Percentiles rank a stretch among this genome's conserved stretches.
These are phyloP conservation scores for Fomes fomentarius DNA, from an alignment of 1,284 basidiomycete genomes.

Conservation along the genomic window DNA sequence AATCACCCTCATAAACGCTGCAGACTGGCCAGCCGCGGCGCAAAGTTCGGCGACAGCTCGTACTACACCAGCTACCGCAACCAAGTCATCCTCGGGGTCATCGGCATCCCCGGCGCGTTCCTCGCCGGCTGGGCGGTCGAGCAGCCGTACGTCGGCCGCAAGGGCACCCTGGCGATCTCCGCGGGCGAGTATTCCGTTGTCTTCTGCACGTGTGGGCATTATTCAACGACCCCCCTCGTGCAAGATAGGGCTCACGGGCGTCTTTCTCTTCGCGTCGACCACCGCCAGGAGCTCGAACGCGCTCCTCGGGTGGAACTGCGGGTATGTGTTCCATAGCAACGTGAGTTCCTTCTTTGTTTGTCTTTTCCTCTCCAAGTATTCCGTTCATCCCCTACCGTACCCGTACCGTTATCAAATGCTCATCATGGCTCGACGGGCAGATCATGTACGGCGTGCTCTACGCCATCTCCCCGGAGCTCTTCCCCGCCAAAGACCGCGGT, in stretches of 20 bases:
- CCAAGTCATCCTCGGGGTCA: conserved; percentile 61
- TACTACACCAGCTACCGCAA: conserved; percentile 57
- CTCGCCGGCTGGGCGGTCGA: conserved; percentile 69
- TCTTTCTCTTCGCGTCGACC: conserved; percentile 73
- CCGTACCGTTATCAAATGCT: neutral
- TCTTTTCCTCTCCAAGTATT: conserved; percentile 15
- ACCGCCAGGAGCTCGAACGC: conserved; percentile 68
- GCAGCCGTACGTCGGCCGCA: conserved; percentile 60
- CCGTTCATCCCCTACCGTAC: conserved; percentile 7
- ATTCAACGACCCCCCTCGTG: conserved; percentile 42
- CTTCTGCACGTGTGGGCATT: conserved; percentile 41
- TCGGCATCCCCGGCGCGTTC: conserved; percentile 71
- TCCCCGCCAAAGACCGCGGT: conserved; percentile 73
- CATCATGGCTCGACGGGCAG: conserved; percentile 24
- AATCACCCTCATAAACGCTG: conserved; percentile 44
- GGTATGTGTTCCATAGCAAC: conserved; percentile 61
- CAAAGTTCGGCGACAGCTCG: conserved; percentile 50
- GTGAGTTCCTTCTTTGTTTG: conserved; percentile 28
- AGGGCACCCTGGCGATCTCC: conserved; percentile 61
- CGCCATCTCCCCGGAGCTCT: conserved; percentile 70
- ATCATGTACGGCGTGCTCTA: conserved; percentile 82
- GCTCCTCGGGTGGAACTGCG: conserved; percentile 72
- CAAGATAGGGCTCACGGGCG: conserved; percentile 64
- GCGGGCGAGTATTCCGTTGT: conserved; percentile 44
- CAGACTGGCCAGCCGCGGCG: conserved; percentile 51